Conservation (phyloP, 148 eudicot species). For the Camellia sinensis region DNA sequence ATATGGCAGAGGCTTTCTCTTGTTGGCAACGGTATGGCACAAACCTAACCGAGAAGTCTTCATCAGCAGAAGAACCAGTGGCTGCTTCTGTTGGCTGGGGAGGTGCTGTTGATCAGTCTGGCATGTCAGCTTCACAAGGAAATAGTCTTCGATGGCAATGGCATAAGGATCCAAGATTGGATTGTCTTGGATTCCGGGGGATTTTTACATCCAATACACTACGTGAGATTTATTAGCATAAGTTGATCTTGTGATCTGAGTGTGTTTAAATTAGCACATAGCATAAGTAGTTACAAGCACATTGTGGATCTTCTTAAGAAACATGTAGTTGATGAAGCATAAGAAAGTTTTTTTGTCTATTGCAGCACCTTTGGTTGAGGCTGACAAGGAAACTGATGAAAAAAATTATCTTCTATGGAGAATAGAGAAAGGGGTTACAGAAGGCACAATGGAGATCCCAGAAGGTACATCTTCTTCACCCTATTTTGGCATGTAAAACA, state of each 20-base stretch:
- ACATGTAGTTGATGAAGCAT: background rate
- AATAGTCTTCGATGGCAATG: no score
- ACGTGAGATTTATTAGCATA: no score
- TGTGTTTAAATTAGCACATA: no score
- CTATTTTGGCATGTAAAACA: no score
- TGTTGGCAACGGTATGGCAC: no score
- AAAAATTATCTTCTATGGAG: conserved; percentile 82
- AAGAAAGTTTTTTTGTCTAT: conserved; percentile 6
- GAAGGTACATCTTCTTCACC: no score
- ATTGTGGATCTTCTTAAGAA: conserved; percentile 3
- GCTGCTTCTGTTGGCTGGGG: conserved; percentile 78
- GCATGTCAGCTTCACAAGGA: conserved; percentile 61
- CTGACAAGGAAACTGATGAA: conserved; percentile 78
- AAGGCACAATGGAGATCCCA: conserved; percentile 89
- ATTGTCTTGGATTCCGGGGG: no score
- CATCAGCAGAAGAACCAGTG: conserved; percentile 70
- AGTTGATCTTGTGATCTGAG: no score
- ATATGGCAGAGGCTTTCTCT: no score
- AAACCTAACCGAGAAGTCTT: no score
- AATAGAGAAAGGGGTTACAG: conserved; percentile 88
- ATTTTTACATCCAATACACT: no score
- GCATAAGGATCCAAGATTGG: no score
- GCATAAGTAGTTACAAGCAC: conserved; percentile 3
- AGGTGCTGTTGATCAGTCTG: conserved; percentile 54
- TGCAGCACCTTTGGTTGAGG: conserved; percentile 91